These are phyloP conservation scores for Cordyceps javanica DNA, from an alignment of 2,329 filamentous ascomycete species.

Conservation along the genomic window DNA sequence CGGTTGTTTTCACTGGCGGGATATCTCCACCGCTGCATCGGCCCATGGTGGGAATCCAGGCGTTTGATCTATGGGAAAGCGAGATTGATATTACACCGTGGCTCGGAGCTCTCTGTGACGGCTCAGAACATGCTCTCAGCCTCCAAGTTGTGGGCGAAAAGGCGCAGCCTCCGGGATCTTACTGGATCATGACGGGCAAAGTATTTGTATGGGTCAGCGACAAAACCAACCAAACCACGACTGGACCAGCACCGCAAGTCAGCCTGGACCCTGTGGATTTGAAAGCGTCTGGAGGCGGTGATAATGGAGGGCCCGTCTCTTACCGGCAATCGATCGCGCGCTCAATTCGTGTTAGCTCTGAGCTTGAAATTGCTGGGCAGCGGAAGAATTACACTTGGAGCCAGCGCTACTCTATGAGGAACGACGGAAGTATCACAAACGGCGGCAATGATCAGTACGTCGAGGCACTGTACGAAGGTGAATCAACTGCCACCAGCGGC, in stretches of 20 bases:
- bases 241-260: slow-evolving; percentile 33
- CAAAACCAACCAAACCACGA: too few relatives aligned
- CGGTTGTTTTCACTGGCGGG: slow-evolving; percentile 76
- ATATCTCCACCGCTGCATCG: slow-evolving; percentile 71
- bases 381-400: slow-evolving; percentile 42
- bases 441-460: slow-evolving; percentile 34
- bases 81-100: slow-evolving; percentile 82
- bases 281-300: slow-evolving; percentile 29
- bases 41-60: slow-evolving; percentile 70
- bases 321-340: slow-evolving; percentile 48
- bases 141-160: slow-evolving; percentile 61
- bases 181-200: slow-evolving; percentile 74
- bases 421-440: slow-evolving; percentile 40
- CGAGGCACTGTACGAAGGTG: slow-evolving; percentile 15
- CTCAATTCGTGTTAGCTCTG: slow-evolving; percentile 53
- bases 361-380: slow-evolving; percentile 26
- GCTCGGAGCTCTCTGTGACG: slow-evolving; percentile 63
- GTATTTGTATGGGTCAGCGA: slow-evolving; percentile 84
- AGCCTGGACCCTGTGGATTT: slow-evolving; percentile 28
- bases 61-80: slow-evolving; percentile 72
- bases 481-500: slow-evolving; percentile 12
- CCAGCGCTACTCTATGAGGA: slow-evolving; percentile 50
- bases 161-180: slow-evolving; percentile 47
- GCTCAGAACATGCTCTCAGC: slow-evolving; percentile 57
- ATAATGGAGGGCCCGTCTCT: slow-evolving; percentile 38